Percentiles rank a stretch among this genome's conserved stretches.
phyloP scores from a whole-genome alignment of 2,329 filamentous ascomycete genomes.

The Aaosphaeria pasadenensis region DNA sequence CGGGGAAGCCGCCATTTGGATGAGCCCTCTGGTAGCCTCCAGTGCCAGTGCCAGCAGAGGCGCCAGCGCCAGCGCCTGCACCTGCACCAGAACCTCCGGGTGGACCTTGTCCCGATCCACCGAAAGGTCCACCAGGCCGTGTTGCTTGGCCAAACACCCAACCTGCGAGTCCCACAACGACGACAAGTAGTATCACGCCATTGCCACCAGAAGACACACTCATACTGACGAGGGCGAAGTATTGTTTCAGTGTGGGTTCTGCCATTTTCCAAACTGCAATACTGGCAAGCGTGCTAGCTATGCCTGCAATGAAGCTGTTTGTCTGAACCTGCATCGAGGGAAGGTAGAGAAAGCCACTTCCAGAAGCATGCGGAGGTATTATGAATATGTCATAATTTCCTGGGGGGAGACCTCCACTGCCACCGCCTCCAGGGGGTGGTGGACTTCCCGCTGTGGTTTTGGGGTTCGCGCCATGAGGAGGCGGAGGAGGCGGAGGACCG shows the following conservation, averaged over 20 bases:
- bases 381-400: slow-evolving; percentile 98
- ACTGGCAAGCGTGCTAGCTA: slow-evolving; percentile 69
- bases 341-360: slow-evolving; percentile 89
- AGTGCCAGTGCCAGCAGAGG: slow-evolving; percentile 29
- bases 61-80: slow-evolving; percentile 24
- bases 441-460: slow-evolving; percentile 48
- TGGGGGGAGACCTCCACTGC: slow-evolving; percentile 63
- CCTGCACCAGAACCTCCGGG: slow-evolving; percentile 26
- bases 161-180: slow-evolving; percentile 71
- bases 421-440: slow-evolving; percentile 18
- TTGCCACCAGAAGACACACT: slow-evolving; percentile 56
- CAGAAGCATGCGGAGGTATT: slow-evolving; percentile 86
- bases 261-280: slow-evolving; percentile 72
- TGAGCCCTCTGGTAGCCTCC: slow-evolving; percentile 28
- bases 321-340: slow-evolving; percentile 80
- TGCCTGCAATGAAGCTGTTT: slow-evolving; percentile 89
- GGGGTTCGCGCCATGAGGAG: slow-evolving; percentile 79
- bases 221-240: slow-evolving; percentile 69
- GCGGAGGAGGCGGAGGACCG: slow-evolving; percentile 69
- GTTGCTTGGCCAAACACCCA: slow-evolving; percentile 73
- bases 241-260: slow-evolving; percentile 69
- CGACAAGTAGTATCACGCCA: slow-evolving; percentile 68
- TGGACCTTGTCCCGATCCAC: slow-evolving; percentile 24
- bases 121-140: slow-evolving; percentile 42
- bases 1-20: slow-evolving; percentile 32